Conservation (phyloP, 2,329 filamentous ascomycete genomes). For the Paraphaeosphaeria minitans region DNA sequence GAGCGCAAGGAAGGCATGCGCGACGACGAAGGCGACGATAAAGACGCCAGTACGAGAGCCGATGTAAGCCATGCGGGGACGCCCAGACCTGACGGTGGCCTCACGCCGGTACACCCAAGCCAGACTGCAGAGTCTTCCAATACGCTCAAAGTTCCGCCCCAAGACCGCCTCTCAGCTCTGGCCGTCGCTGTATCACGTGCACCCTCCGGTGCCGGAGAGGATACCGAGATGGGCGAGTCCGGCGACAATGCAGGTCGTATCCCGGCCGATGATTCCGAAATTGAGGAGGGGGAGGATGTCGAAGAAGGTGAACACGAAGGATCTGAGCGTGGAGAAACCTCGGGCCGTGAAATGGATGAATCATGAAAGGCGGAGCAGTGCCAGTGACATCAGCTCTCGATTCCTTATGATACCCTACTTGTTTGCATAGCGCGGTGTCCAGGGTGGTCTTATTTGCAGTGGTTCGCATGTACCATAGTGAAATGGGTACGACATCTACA, state of each 20-base stretch:
- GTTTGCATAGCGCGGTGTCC: conserved; percentile 44
- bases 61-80: conserved; percentile 51
- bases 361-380: conserved; percentile 22
- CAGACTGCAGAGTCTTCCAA: conserved; percentile 37
- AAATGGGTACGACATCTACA: conserved; percentile 4
- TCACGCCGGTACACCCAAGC: conserved; percentile 47
- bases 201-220: conserved; percentile 30
- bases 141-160: conserved; percentile 36
- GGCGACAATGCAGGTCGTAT: conserved; percentile 27
- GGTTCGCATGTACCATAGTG: conserved; percentile 5
- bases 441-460: conserved; percentile 12
- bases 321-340: conserved; percentile 19
- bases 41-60: conserved; percentile 45
- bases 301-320: conserved; percentile 39
- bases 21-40: conserved; percentile 48
- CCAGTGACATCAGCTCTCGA: not conserved
- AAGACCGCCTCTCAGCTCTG: conserved; percentile 39
- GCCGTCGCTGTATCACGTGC: conserved; percentile 36
- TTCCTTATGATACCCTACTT: conserved; percentile 16
- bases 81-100: conserved; percentile 50
- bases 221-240: conserved; percentile 40
- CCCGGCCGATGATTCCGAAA: conserved; percentile 38
- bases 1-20: conserved; percentile 76
- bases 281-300: conserved; percentile 40
- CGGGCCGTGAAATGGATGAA: conserved; percentile 36